Base-by-base conservation (phyloP, 2,329 filamentous ascomycete genomes). In the Colletotrichum sp. region DNA sequence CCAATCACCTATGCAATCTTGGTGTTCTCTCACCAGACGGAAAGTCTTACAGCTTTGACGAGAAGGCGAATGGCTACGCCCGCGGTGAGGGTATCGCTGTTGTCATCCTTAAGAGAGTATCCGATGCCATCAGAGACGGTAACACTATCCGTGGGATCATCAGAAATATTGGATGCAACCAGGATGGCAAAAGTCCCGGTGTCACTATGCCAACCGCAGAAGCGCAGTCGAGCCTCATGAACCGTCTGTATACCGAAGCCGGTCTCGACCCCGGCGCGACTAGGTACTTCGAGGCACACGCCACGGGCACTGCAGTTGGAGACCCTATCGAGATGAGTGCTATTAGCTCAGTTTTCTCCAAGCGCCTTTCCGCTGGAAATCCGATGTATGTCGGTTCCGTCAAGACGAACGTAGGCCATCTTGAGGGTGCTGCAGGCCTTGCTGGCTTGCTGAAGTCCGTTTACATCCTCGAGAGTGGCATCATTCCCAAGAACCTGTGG, bases 301-400 rank as follows among this genome's bases (percentile, higher is more conserved):
- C 65, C 7, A 75, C 60, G 5, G n/a, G 48, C 91, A 90, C 64
- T 10, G 16, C 84, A 21, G 87, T 87, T 3, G 91, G 90, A 4
- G 90, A 92, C 75, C 89, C 89, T 0, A 86, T 88, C 21, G 90
- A 92, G 74, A 87, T 87, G 1, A 82, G 80, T 13, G 89, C 87
- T 4, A 85, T 91, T 48, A 80, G 84, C 30, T 83, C 83, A 12
- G 85, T 88, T 0, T 86, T 90, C 52, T 82, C 84, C 10, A 71
- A 80, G 18, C 82, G 83, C 6, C 83, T 86, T 10, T 83, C 84
- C 1, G 57, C 66, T 6, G 58, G 52, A 34, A 24, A 78, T 4
- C 36, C 67, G 4, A 71, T 80, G 15, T 38, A 67, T 26, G 60
- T 82, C 2, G 78, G 78, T 28, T 72, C 78, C 7, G 72, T 82